Conservation (phyloP, 306 rosid genomes). For the Fragaria vesca region DNA sequence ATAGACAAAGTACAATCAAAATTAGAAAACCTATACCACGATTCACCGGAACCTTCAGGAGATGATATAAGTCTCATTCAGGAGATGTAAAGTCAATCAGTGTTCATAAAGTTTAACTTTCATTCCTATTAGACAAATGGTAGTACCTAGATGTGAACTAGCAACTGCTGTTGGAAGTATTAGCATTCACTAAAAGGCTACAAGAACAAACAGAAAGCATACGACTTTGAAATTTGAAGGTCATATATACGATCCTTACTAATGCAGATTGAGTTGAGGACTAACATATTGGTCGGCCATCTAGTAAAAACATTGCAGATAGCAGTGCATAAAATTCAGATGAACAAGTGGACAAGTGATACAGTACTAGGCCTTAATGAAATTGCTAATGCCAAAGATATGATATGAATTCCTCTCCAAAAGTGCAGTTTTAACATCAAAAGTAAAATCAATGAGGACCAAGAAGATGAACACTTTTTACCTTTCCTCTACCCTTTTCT, state of each 20-base stretch:
- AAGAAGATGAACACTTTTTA: constrained; percentile 29
- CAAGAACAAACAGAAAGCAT: constrained; percentile 16
- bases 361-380: not conserved
- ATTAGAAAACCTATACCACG: constrained; percentile 8
- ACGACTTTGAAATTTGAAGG: not conserved
- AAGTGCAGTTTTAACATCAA: constrained; percentile 30
- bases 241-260: not conserved
- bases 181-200: not conserved
- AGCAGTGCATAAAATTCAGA: not conserved
- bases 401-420: constrained; percentile 20
- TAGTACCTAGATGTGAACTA: not conserved
- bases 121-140: not conserved
- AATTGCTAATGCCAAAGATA: not conserved
- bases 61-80: not conserved
- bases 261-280: not conserved
- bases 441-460: constrained; percentile 29
- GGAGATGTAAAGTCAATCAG: not conserved
- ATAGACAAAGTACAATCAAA: constrained; percentile 6
- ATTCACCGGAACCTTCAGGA: not conserved
- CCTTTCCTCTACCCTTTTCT: constrained; percentile 21
- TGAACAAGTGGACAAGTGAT: not conserved
- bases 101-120: not conserved
- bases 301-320: not conserved
- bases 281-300: not conserved
- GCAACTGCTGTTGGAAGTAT: not conserved